Evolutionary conservation across 176 grass and related monocot genomes (phyloP), one percentile per base, ranked within the genome.

Genomic region (Triticum aestivum): DNA sequence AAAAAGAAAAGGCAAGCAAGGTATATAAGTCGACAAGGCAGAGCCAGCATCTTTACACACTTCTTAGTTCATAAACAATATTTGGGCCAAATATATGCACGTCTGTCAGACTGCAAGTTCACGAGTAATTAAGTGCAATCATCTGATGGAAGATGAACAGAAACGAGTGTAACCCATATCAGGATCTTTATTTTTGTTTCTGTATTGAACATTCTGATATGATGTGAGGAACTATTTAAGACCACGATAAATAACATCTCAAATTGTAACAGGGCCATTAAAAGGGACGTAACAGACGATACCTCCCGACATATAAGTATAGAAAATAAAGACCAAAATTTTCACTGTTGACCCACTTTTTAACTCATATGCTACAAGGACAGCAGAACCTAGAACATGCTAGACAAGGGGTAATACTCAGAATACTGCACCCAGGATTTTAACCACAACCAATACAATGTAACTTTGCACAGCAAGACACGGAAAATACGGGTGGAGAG

Each of bases 341-440:
- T 86, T 91, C 75, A 82, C 82, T 68, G 69, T 71, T 54, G 81
- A 85, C 82, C 79, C 81, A 68, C 38, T 78, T 73, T 24, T 73
- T 26, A 88, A 91, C 78, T 78, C 65, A 85, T 88, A 91, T 85
- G 86, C 86, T 91, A 88, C 86, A 91, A 27, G 77, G 74, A 58
- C 74, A 65, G 35, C 65, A 79, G 59, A 72, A 82, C 90, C 90
- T 91, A 85, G 62, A 82, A 32, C 64, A 85, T 24, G 82, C 54
- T 85, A 58, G 78, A 88, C 83, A 86, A 79, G 30, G 51, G 62
- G 11, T 32, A 77, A 69, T 27, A 74, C 64, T 85, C 64, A 69
- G 71, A 68, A 65, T 65, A 58, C 33, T 6, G 27, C 56, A 82
- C 88, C 84, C 66, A 65, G 76, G 70, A 91, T 82, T 82, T 82